Percentiles rank a stretch among this genome's conserved stretches.
These are phyloP conservation scores for Stenogyne calaminthoides DNA, from an alignment of 305 asterid species.

Conservation along the genomic window DNA sequence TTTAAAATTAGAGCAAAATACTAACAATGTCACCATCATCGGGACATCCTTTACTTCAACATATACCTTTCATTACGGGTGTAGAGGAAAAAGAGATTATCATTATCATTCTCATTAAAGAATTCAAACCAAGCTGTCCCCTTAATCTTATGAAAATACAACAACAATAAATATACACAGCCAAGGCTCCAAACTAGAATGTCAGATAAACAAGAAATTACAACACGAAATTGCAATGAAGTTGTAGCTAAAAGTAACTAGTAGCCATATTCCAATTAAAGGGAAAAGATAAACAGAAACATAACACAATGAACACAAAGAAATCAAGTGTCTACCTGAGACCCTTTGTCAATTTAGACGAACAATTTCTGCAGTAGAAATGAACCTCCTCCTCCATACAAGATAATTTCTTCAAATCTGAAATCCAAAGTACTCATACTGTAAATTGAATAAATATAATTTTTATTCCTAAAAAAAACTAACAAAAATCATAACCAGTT, in stretches of 20 bases:
- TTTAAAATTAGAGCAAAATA: neutral
- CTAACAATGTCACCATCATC: neutral
- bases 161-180: neutral
- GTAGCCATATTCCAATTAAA: neutral
- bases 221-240: neutral
- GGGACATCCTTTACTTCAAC: too few species aligned
- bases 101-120: neutral
- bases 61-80: too few species aligned
- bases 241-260: neutral
- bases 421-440: constrained; percentile 1
- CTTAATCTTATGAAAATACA: neutral
- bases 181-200: neutral
- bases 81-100: too few species aligned
- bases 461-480: too few species aligned
- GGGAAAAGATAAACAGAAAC: neutral
- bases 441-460: neutral
- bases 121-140: neutral
- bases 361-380: constrained; percentile 90
- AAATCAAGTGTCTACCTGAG: constrained; percentile 55
- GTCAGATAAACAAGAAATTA: neutral
- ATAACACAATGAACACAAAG: constrained; percentile 16
- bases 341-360: constrained; percentile 63
- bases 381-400: constrained; percentile 71
- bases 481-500: constrained; percentile 11
- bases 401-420: constrained; percentile 74